Evolutionary conservation across 1,284 basidiomycete species (phyloP).

Genomic region (Wallemia ichthyophaga): DNA sequence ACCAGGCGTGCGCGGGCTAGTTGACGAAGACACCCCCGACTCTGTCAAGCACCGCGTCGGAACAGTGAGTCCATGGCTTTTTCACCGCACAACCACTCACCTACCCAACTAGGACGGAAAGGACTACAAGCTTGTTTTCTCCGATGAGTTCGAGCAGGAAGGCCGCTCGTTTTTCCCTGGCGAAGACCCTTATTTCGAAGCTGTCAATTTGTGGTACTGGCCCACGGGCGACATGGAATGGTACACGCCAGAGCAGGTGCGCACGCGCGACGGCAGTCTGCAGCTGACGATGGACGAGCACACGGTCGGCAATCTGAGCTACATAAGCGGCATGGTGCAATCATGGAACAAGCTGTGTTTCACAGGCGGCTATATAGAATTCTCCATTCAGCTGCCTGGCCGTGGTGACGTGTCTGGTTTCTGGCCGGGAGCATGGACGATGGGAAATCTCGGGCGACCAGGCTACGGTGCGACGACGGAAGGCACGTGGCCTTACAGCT

Average conservation of each 20-base stretch:
- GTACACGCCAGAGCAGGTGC: conserved; percentile 24
- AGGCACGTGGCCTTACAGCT: conserved; percentile 21
- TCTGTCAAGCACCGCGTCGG: conserved; percentile 25
- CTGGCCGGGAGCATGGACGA: conserved; percentile 24
- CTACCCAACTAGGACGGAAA: not conserved
- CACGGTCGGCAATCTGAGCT: conserved; percentile 37
- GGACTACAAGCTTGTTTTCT: conserved; percentile 36
- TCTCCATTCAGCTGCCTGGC: conserved; percentile 50
- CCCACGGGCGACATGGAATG: conserved; percentile 56
- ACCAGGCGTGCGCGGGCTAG: conserved; percentile 13
- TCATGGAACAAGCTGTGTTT: conserved; percentile 82
- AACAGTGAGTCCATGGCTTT: conserved; percentile 22
- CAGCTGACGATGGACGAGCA: conserved; percentile 31
- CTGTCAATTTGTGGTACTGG: conserved; percentile 25
- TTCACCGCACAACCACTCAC: not conserved
- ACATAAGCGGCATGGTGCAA: conserved; percentile 31
- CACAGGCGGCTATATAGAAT: conserved; percentile 66
- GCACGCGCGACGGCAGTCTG: conserved; percentile 27
- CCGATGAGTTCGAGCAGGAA: conserved; percentile 62
- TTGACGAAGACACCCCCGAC: conserved; percentile 38
- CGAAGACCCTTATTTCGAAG: conserved; percentile 27
- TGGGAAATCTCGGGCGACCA: conserved; percentile 20
- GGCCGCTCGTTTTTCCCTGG: conserved; percentile 29
- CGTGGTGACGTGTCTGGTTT: conserved; percentile 32
- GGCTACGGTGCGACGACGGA: conserved; percentile 18